A percentile compares a stretch with the other conserved stretches of the same genome.
Conservation (phyloP, 2,329 filamentous ascomycete species). For the Botryotinia globosa region DNA sequence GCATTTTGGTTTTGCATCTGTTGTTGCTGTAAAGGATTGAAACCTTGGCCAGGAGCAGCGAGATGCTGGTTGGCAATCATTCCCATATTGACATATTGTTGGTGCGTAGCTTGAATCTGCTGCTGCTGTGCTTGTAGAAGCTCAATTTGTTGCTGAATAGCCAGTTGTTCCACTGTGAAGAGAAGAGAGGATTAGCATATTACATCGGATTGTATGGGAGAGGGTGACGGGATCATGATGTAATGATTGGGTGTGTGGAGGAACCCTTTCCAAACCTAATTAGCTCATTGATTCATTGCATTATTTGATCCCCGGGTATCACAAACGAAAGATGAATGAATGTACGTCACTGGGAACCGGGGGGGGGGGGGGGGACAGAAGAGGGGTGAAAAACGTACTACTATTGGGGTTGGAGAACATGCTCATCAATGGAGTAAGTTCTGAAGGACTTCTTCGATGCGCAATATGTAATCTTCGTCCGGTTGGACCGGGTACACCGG, state of each 20-base stretch:
- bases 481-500: constrained; percentile 67
- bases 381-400: constrained; percentile 51
- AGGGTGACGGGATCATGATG: neutral
- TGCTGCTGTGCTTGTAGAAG: constrained; percentile 96
- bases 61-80: constrained; percentile 86
- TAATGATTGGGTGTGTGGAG: constrained; percentile 23
- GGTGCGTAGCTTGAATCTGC: constrained; percentile 92
- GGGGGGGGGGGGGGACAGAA: constrained; percentile 6
- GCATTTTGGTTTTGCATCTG: constrained; percentile 72
- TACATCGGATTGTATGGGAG: neutral
- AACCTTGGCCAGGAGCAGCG: constrained; percentile 57
- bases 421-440: constrained; percentile 97
- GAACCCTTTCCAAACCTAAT: constrained; percentile 7
- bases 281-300: constrained; percentile 2
- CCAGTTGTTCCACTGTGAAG: constrained; percentile 86
- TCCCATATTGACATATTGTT: constrained; percentile 97
- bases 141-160: constrained; percentile 97
- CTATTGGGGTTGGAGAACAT: constrained; percentile 61
- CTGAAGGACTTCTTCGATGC: constrained; percentile 93
- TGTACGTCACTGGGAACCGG: constrained; percentile 22
- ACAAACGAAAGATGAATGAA: constrained; percentile 25
- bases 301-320: neutral
- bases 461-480: constrained; percentile 95
- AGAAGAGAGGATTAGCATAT: constrained; percentile 6
- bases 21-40: constrained; percentile 75